Evolutionary conservation across 1,284 basidiomycete genomes (phyloP), one percentile per base, ranked within the genome.

Genomic region (Apiotrichum veenhuisii): DNA sequence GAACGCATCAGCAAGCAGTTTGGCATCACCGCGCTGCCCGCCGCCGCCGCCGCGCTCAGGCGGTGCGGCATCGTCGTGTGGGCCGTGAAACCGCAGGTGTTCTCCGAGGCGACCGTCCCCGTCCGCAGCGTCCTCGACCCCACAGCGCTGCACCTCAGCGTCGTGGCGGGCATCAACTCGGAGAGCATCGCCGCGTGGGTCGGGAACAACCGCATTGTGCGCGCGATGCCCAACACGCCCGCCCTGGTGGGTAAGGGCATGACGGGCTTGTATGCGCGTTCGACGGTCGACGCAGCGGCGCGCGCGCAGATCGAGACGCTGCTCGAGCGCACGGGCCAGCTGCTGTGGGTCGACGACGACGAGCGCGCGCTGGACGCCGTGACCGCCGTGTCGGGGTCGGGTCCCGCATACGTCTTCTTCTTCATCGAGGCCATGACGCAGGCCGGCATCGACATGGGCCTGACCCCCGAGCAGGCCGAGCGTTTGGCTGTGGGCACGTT

Each of bases 181-280:
- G 26, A 26, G 22, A 44, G 25, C 43, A 44, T 44, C 26, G 11
- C 43, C 15, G 43, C 14, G 25, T 44, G 43, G 43, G 17, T 44
- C 25, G 43, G 43, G 12, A 44, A 22, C 25, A 23, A 44, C 7
- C 43, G 43, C 14, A 44, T 44, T 25, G 43, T 44, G 25, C 43
- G 43, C 43, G 43, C 43, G 5, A 44, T 44, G 43, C 43, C 43
- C 43, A 44, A 44, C 43, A 44, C 43, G 14, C 43, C 43, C 14
- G 43, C 43, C 14, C 43, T 44, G 12, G 26, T 44, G 25, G 43
- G 43, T 8, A 18, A 44, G 43, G 43, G 43, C 25, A 22, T 44
- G n/a, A 44, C 43, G 4, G 43, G 43, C 43, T 25, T 44, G 12
- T 44, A 26, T 27, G 43, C 25, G 14, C 43, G 43, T 23, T 22